phyloP scores from a whole-genome alignment of 768 basidiomycete species.

The Neoboletus subvelutipes region DNA sequence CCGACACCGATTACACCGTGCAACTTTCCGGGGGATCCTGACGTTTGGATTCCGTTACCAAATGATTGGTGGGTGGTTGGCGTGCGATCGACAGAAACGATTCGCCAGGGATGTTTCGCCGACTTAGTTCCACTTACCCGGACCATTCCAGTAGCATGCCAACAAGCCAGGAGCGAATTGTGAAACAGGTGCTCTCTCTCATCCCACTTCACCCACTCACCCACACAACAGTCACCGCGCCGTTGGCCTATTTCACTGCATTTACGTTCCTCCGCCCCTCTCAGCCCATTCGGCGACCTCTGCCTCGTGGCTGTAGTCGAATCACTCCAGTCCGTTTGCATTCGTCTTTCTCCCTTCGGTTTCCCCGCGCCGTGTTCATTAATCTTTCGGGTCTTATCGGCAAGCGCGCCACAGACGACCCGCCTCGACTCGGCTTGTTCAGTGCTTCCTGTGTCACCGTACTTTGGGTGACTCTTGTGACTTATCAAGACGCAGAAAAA shows the following conservation, averaged over 20 bases:
- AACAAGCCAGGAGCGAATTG: constrained; percentile 5
- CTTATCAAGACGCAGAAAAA: background rate
- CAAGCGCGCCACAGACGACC: constrained; percentile 6
- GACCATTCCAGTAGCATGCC: constrained; percentile 7
- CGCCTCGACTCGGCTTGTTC: background rate
- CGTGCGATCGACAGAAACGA: constrained; percentile 4
- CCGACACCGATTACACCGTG: background rate
- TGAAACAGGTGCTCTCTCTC: background rate
- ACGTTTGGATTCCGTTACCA: constrained; percentile 1
- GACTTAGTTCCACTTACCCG: constrained; percentile 5
- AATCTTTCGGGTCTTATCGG: constrained; percentile 3
- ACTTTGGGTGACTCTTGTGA: background rate
- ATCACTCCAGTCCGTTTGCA: background rate
- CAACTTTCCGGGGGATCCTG: background rate
- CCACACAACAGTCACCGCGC: background rate
- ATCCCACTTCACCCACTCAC: constrained; percentile 3
- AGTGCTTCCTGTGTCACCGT: background rate
- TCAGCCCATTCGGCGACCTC: constrained; percentile 3
- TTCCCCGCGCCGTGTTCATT: constrained; percentile 7
- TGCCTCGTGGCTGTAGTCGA: constrained; percentile 15
- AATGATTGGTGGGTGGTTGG: constrained; percentile 4
- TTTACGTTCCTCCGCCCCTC: constrained; percentile 13
- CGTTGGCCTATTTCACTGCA: background rate
- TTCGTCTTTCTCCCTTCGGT: constrained; percentile 5
- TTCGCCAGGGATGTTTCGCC: constrained; percentile 13